Evolutionary conservation across 1,284 basidiomycete genomes (phyloP), one percentile per base, ranked within the genome.

Genomic region (Prillingera fragicola): DNA sequence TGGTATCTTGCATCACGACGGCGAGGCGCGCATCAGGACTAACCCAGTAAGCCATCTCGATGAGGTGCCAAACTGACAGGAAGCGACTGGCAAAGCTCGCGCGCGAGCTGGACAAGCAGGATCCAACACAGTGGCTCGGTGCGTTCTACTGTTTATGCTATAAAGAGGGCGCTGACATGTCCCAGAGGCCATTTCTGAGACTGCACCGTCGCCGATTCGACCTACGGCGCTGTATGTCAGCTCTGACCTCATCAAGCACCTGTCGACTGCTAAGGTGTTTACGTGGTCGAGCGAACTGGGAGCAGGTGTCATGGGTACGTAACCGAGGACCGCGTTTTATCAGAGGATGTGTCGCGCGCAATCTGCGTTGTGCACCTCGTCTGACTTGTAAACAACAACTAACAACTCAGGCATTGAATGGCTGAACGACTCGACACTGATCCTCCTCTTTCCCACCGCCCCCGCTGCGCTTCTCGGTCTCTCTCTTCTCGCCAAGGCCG

Each of bases 341-440:
- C 8, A 14, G 18, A 14, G 29, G 8, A 32, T 5, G 13, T 35
- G 34, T 13, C 14, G 23, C n/a, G n/a, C n/a, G n/a, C 24, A 9
- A n/a, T 19, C 24, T 2, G 25, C 24, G 9, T 23, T 17, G 33
- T 22, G 21, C 33, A 19, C 14, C 14, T 10, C 32, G 18, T 8
- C 17, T 21, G 18, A 19, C 17, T 7, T 8, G 32, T 7, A 17
- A 17, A 21, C 29, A n/a, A 5, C 15, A 12, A 13, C 44, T 46
- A 24, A 46, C 44, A 5, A 9, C n/a, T n/a, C 38, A 66, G 65
- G 65, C 15, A 67, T 69, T 41, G 67, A 69, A 55, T 69, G 67
- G 67, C 55, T 69, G 8, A 69, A 69, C 50, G 67, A 69, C 51
- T 54, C 60, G 2, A 64, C 64, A 0, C 56, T 69, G 6, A 44